Percentiles rank a stretch among this genome's conserved stretches.
Conservation (phyloP, 257 asterid genomes). For the Penstemon newberryi region DNA sequence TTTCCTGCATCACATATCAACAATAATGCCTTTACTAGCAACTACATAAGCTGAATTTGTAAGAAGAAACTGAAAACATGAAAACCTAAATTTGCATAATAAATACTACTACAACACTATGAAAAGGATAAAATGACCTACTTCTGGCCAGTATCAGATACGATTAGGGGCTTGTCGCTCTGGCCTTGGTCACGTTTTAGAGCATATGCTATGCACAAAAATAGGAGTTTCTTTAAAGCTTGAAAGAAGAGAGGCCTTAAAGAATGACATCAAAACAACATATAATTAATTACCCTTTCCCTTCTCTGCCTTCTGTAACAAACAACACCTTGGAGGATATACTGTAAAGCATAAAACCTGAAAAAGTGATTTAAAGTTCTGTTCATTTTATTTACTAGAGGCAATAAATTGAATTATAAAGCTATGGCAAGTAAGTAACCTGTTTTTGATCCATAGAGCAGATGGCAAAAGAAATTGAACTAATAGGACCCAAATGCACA, state of each 20-base stretch:
- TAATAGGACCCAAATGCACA: not conserved
- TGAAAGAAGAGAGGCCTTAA: not conserved
- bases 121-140: constrained; percentile 29
- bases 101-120: not conserved
- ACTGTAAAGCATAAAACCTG: constrained; percentile 23
- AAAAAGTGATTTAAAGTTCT: constrained; percentile 1
- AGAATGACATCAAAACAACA: not conserved
- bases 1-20: constrained; percentile 41
- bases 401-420: not conserved
- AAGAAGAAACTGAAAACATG: constrained; percentile 4
- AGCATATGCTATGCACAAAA: constrained; percentile 32
- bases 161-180: constrained; percentile 21
- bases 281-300: constrained; percentile 26
- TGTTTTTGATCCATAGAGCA: constrained; percentile 14
- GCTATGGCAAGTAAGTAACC: constrained; percentile 10
- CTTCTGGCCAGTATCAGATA: constrained; percentile 38
- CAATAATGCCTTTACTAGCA: not conserved
- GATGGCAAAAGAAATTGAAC: constrained; percentile 8
- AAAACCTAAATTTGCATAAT: not conserved
- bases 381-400: not conserved
- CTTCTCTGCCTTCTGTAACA: constrained; percentile 37
- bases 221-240: not conserved
- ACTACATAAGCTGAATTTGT: not conserved
- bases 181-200: constrained; percentile 26
- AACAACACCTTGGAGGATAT: constrained; percentile 23